phyloP scores from a whole-genome alignment of 345 rosid species.

The Citrus medica region DNA sequence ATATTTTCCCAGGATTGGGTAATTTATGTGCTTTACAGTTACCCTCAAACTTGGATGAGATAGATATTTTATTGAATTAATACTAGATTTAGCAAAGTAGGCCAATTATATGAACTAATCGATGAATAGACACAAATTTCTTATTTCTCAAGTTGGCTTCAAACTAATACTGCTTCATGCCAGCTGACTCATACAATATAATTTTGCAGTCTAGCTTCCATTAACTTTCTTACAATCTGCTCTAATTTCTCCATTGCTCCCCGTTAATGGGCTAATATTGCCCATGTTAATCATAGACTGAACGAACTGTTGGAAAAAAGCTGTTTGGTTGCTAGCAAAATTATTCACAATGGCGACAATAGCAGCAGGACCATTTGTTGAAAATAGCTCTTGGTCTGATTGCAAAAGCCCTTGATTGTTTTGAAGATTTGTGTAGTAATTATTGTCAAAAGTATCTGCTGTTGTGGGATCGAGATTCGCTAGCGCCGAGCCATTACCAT shows the following conservation, averaged over 20 bases:
- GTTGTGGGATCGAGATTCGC: slow-evolving; percentile 39
- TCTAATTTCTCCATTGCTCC: slow-evolving; percentile 40
- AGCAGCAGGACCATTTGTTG: slow-evolving; percentile 23
- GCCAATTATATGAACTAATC: too few species aligned
- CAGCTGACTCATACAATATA: not conserved
- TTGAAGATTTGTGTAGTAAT: slow-evolving; percentile 38
- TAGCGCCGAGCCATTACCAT: slow-evolving; percentile 13
- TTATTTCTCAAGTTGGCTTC: not conserved
- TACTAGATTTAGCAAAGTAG: too few species aligned
- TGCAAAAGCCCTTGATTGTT: slow-evolving; percentile 37
- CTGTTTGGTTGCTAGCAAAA: slow-evolving; percentile 26
- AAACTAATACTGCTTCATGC: not conserved
- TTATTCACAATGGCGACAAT: slow-evolving; percentile 29
- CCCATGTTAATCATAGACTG: slow-evolving; percentile 49
- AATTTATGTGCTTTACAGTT: not conserved
- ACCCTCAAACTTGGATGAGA: not conserved
- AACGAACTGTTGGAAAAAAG: slow-evolving; percentile 38
- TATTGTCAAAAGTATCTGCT: slow-evolving; percentile 36
- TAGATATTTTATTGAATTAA: not conserved
- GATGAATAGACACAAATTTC: not conserved
- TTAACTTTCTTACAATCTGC: slow-evolving; percentile 34
- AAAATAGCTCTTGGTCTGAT: slow-evolving; percentile 45
- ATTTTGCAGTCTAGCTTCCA: slow-evolving; percentile 17
- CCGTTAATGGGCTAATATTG: slow-evolving; percentile 37
- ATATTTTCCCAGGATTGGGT: not conserved